phyloP scores from a whole-genome alignment of 129 eudicot species.

The Apium graveolens region DNA sequence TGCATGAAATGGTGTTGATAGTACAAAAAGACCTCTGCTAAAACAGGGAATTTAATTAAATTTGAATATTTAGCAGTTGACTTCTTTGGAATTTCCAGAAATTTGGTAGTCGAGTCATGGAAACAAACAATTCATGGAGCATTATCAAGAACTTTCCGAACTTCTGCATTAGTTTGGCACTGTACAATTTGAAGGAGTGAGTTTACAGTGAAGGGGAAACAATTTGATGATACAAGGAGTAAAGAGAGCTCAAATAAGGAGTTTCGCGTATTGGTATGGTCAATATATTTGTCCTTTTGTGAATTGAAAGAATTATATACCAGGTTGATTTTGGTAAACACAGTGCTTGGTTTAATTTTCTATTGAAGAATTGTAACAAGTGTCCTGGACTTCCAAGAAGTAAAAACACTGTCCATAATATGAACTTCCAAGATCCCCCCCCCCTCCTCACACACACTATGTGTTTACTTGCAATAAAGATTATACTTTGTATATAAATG shows the following conservation, averaged over 20 bases:
- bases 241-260: not conserved
- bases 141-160: not conserved
- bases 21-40: not conserved
- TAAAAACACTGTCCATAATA: too few relatives aligned
- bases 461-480: not conserved
- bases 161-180: not conserved
- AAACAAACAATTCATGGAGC: too few relatives aligned
- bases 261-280: not conserved
- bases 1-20: not conserved
- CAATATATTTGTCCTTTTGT: not conserved
- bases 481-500: not conserved
- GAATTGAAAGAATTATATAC: not conserved
- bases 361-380: not conserved
- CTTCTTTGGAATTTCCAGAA: not conserved
- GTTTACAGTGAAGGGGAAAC: not conserved
- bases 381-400: not conserved
- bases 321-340: not conserved
- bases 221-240: not conserved
- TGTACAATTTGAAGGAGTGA: not conserved
- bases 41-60: not conserved
- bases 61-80: not conserved
- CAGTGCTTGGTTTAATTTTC: not conserved
- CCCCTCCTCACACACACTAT: not conserved
- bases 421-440: not conserved
- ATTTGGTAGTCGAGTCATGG: not conserved